These are phyloP conservation scores for Escallonia rubra DNA, from an alignment of 129 eudicot species.

Conservation along the genomic window DNA sequence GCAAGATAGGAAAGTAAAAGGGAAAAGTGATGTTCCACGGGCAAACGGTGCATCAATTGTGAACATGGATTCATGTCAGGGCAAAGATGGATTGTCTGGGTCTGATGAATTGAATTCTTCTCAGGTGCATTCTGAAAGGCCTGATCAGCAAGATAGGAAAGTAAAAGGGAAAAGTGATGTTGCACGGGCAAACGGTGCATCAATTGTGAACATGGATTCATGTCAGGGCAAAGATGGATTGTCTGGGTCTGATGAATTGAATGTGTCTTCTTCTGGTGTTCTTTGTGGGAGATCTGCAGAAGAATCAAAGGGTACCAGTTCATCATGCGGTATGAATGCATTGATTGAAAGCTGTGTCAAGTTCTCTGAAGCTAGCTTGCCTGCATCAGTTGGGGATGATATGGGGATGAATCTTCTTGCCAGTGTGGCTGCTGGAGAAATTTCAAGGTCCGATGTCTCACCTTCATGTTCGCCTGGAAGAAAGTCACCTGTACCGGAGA, in stretches of 20 bases:
- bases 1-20: constrained; percentile 18
- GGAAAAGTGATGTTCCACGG: constrained; percentile 24
- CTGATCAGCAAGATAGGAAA: constrained; percentile 32
- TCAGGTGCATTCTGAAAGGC: constrained; percentile 49
- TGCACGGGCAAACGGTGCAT: constrained; percentile 13
- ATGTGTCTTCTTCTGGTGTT: constrained; percentile 17
- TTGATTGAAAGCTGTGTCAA: constrained; percentile 79
- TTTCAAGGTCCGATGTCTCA: constrained; percentile 51
- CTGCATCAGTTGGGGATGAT: constrained; percentile 52
- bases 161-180: constrained; percentile 17
- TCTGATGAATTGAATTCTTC: constrained; percentile 29
- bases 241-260: constrained; percentile 31
- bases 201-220: constrained; percentile 31
- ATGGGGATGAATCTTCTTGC: constrained; percentile 88
- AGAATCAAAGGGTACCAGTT: constrained; percentile 17
- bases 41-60: constrained; percentile 20
- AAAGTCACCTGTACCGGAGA: constrained; percentile 35
- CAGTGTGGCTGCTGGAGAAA: constrained; percentile 84
- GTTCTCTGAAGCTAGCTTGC: constrained; percentile 44
- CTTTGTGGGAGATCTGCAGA: constrained; percentile 18
- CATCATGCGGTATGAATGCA: constrained; percentile 52
- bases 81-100: constrained; percentile 35
- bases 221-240: constrained; percentile 29
- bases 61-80: constrained; percentile 35
- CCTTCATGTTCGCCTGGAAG: constrained; percentile 41